Evolutionary conservation across 1,284 basidiomycete genomes (phyloP).

Genomic region (Sporisorium graminicola): DNA sequence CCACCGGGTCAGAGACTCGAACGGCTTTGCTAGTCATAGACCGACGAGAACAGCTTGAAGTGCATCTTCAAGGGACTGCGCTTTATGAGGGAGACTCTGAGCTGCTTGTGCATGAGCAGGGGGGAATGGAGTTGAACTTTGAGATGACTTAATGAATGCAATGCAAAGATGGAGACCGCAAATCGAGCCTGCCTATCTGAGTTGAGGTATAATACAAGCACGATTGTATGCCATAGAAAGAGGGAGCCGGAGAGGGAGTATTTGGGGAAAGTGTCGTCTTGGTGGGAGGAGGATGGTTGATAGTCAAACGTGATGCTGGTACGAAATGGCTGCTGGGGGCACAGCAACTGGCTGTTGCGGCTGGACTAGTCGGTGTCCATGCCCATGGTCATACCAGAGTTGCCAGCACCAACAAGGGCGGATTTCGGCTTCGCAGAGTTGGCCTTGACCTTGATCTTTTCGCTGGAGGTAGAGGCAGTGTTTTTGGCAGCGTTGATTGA

Average conservation of each 20-base stretch:
- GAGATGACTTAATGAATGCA: slow-evolving; percentile 18
- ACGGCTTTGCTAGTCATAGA: too few species aligned
- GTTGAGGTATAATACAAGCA: slow-evolving; percentile 47
- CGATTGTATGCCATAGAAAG: slow-evolving; percentile 9
- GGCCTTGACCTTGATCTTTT: slow-evolving; percentile 58
- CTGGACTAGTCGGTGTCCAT: slow-evolving; percentile 53
- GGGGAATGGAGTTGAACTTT: too few species aligned
- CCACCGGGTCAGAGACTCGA: too few species aligned
- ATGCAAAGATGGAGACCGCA: slow-evolving; percentile 24
- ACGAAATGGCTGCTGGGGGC: background rate
- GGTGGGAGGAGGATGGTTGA: background rate
- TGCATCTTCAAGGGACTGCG: too few species aligned
- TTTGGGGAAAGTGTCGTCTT: background rate
- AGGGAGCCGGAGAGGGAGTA: background rate
- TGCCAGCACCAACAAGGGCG: slow-evolving; percentile 54
- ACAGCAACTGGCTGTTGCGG: background rate
- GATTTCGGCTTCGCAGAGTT: slow-evolving; percentile 50
- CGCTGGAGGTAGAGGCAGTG: slow-evolving; percentile 35
- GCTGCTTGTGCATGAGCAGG: too few species aligned
- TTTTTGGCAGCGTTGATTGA: slow-evolving; percentile 50
- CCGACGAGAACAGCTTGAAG: too few species aligned
- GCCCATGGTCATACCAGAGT: slow-evolving; percentile 55
- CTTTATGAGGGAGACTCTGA: too few species aligned
- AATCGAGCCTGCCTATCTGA: slow-evolving; percentile 11
- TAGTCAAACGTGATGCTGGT: too few species aligned